phyloP scores from a whole-genome alignment of 495 filamentous ascomycete species.

The Glarea lozoyensis region DNA sequence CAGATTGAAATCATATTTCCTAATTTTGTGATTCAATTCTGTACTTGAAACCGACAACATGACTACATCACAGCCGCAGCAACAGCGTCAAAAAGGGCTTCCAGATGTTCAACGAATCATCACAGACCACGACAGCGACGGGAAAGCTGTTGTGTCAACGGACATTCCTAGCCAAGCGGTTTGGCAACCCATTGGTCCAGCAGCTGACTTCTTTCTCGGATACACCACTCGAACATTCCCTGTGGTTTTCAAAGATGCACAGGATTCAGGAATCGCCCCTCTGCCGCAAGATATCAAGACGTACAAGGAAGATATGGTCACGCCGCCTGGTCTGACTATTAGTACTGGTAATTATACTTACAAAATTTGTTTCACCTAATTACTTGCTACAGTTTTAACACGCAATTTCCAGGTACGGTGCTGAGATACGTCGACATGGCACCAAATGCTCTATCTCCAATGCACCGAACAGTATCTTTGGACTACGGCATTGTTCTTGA shows the following conservation, averaged over 20 bases:
- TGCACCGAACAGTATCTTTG: conserved; percentile 65
- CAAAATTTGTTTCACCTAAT: neutral
- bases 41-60: neutral
- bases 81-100: neutral
- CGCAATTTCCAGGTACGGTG: too few relatives aligned
- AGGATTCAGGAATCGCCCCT: too few relatives aligned
- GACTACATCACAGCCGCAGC: neutral
- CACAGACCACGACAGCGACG: neutral
- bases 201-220: neutral
- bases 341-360: neutral
- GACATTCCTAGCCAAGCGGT: neutral
- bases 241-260: neutral
- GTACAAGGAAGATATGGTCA: neutral
- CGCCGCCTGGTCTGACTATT: neutral
- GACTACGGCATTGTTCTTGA: conserved; percentile 72
- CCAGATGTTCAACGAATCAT: neutral
- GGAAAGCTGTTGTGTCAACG: neutral
- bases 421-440: neutral
- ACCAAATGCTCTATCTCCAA: conserved; percentile 12
- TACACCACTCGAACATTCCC: neutral
- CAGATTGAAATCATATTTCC: neutral
- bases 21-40: neutral
- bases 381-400: too few relatives aligned
- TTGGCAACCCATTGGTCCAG: neutral
- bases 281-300: too few relatives aligned